A percentile compares a stretch with the other conserved stretches of the same genome.
Conservation (phyloP, 1,284 basidiomycete species). For the Ustilago cynodontis region DNA sequence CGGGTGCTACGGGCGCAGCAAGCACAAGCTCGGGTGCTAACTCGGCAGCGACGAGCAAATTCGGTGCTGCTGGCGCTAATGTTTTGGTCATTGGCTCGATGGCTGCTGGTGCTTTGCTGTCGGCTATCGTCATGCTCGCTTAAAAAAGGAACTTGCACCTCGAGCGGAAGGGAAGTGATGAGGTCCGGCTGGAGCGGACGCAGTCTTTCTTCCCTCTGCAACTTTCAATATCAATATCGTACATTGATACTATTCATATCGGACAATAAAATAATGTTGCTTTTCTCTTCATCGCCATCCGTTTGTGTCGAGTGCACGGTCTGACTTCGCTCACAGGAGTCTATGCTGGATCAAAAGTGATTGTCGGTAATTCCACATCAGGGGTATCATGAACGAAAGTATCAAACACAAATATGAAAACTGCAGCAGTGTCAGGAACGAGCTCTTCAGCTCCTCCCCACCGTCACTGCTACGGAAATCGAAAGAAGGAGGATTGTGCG, state of each 20-base stretch:
- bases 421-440: neutral
- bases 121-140: constrained; percentile 31
- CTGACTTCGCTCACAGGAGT: neutral
- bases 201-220: neutral
- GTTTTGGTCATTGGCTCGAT: constrained; percentile 15
- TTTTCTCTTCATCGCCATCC: neutral
- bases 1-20: constrained; percentile 6
- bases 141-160: constrained; percentile 5
- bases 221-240: neutral
- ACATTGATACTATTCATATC: neutral
- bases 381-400: constrained; percentile 9
- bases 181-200: neutral
- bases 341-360: constrained; percentile 1
- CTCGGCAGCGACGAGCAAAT: constrained; percentile 5
- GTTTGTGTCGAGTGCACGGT: neutral
- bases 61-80: constrained; percentile 2
- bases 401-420: neutral
- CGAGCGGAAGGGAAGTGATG: neutral
- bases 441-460: too few species aligned
- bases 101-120: constrained; percentile 12
- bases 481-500: constrained; percentile 4
- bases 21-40: neutral
- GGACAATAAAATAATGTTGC: neutral
- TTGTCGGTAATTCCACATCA: neutral
- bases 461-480: neutral